Evolutionary conservation across 2,329 filamentous ascomycete species (phyloP), one percentile per base, ranked within the genome.

Genomic region (Trichoderma sp.): DNA sequence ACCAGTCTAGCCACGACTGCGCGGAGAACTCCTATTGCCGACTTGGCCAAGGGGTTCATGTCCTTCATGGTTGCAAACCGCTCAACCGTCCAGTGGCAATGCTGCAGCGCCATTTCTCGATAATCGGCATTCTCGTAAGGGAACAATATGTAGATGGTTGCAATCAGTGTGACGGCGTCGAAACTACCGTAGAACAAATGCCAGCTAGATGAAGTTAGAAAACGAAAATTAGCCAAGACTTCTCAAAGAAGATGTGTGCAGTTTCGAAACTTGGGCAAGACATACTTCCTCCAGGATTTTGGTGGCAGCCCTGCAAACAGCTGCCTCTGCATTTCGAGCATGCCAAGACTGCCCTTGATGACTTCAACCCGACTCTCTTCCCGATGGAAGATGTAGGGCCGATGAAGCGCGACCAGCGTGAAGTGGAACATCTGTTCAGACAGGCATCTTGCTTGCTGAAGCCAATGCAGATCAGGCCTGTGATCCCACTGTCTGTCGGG

Each of bases 171-270:
- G 24, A 90, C 86, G 15, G 89, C 89, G 75, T 91, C 89, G 72
- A 91, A 91, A 7, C 87, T 90, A 67, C 87, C 88, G 67, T 89
- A 90, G 77, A 90, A 90, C 4, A 91, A 81, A 18, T 85, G 83
- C 74, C 88, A 88, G 28, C 82, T 84, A 60, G 18, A 57, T 2
- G 36, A 39, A 8, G 12, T 39, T 15, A 11, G 15, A 12, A 36
- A 18, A 21, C 2, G 8, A 6, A 28, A 5, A 26, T 57, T 34
- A 63, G 53, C 26, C 30, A 21, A 14, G 36, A 7, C 2, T 62
- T n/a, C 14, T 24, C 11, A 57, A 36, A 11, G 21, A 53, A 21
- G 5, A 14, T 34, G n/a, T 21, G 12, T 26, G 8, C 6, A 6
- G 9, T 18, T 51, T 68, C 30, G 26, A 30, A 39, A 8, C 12